phyloP scores from a whole-genome alignment of 139 green algal species.

The Volvox africanus region DNA sequence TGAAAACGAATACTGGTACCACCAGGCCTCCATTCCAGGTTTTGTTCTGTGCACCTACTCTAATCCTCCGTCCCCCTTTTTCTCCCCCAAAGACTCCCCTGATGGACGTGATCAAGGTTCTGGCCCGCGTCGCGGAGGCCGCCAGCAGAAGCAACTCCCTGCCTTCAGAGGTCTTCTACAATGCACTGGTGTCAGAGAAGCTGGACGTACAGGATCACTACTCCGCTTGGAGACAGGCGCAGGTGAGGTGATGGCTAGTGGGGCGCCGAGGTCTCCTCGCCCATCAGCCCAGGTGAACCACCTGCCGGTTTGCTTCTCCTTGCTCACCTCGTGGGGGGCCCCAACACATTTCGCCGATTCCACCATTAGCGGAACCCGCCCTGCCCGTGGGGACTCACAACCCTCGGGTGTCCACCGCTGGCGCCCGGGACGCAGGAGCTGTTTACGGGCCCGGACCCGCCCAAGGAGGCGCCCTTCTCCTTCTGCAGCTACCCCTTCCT shows the following conservation, averaged over 20 bases:
- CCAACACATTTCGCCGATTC: too few species aligned
- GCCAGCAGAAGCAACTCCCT: conserved; percentile 81
- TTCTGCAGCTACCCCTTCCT: conserved; percentile 96
- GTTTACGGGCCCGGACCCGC: not conserved
- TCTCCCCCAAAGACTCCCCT: conserved; percentile 40
- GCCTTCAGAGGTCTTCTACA: conserved; percentile 92
- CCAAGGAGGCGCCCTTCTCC: conserved; percentile 83
- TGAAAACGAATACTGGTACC: too few species aligned
- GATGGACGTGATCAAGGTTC: conserved; percentile 93
- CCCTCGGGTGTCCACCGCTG: too few species aligned
- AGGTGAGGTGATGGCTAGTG: conserved; percentile 36
- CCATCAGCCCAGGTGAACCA: too few species aligned
- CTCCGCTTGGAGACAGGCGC: conserved; percentile 87
- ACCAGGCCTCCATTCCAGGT: too few species aligned
- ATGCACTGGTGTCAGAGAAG: conserved; percentile 84
- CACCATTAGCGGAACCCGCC: too few species aligned
- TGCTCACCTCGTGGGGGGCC: too few species aligned
- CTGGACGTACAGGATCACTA: conserved; percentile 94
- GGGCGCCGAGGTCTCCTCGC: too few species aligned
- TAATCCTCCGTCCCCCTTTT: too few species aligned
- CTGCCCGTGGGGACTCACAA: too few species aligned
- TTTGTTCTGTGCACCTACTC: too few species aligned
- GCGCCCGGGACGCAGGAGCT: conserved; percentile 5
- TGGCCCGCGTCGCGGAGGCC: conserved; percentile 86
- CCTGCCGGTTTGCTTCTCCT: too few species aligned